Percentiles rank a stretch among this genome's conserved stretches.
Conservation (phyloP, 257 asterid species). For the Scutellaria barbata region DNA sequence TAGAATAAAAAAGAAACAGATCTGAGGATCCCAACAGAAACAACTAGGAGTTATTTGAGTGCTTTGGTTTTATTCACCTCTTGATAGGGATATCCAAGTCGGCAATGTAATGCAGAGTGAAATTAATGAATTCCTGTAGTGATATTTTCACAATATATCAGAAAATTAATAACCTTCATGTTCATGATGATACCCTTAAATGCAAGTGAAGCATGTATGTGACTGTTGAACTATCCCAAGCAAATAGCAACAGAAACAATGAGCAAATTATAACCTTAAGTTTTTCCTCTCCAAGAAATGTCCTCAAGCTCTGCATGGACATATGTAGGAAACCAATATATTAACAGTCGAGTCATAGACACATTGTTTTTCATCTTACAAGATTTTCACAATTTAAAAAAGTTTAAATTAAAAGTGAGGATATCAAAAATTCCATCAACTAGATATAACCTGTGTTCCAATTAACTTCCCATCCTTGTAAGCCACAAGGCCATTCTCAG, state of each 20-base stretch:
- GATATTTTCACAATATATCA: constrained; percentile 37
- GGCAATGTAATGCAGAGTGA: constrained; percentile 91
- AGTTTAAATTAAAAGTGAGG: neutral
- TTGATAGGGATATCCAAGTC: constrained; percentile 97
- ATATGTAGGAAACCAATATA: constrained; percentile 21
- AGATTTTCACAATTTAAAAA: neutral
- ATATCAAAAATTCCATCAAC: neutral
- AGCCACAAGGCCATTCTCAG: constrained; percentile 98
- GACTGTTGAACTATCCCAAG: constrained; percentile 5
- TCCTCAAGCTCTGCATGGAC: constrained; percentile 78
- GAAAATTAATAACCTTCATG: neutral
- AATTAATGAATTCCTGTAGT: constrained; percentile 89
- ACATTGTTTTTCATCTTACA: neutral
- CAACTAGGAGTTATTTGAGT: constrained; percentile 3
- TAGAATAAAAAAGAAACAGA: constrained; percentile 38
- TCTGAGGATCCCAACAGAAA: constrained; percentile 30
- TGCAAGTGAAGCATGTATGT: constrained; percentile 9
- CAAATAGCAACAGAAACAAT: constrained; percentile 23
- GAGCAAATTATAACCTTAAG: constrained; percentile 65
- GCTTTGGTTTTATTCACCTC: constrained; percentile 59
- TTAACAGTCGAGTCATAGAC: neutral
- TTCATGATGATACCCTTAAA: neutral
- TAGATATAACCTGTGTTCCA: constrained; percentile 72
- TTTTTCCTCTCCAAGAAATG: constrained; percentile 86
- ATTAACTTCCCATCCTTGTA: constrained; percentile 72